A percentile compares a stretch with the other conserved stretches of the same genome.
phyloP scores from a whole-genome alignment of 2,329 filamentous ascomycete genomes.

The Fusarium euwallaceae region DNA sequence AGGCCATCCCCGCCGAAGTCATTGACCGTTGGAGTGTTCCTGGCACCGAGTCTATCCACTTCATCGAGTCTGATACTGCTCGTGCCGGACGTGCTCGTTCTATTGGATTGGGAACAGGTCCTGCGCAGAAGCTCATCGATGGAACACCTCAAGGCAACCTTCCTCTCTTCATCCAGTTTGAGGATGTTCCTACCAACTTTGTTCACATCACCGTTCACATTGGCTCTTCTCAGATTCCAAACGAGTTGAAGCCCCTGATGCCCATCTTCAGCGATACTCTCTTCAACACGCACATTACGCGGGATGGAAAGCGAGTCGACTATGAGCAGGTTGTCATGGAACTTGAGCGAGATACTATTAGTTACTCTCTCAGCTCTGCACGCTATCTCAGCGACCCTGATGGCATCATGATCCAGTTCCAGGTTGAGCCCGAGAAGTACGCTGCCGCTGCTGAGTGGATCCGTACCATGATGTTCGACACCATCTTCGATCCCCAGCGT shows the following conservation, averaged over 20 bases:
- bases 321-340: slow-evolving; percentile 95
- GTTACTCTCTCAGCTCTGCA: slow-evolving; percentile 80
- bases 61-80: slow-evolving; percentile 89
- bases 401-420: slow-evolving; percentile 83
- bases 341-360: slow-evolving; percentile 91
- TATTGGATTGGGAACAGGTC: slow-evolving; percentile 75
- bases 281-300: slow-evolving; percentile 89
- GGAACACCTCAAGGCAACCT: slow-evolving; percentile 69
- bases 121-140: slow-evolving; percentile 83
- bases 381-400: slow-evolving; percentile 81
- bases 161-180: slow-evolving; percentile 96
- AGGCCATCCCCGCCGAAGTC: slow-evolving; percentile 84
- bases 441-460: slow-evolving; percentile 85
- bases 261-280: slow-evolving; percentile 91
- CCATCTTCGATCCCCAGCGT: slow-evolving; percentile 82
- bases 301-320: slow-evolving; percentile 80
- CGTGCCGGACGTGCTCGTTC: slow-evolving; percentile 82
- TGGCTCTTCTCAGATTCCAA: slow-evolving; percentile 81
- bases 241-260: slow-evolving; percentile 87
- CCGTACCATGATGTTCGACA: slow-evolving; percentile 86
- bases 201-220: slow-evolving; percentile 86
- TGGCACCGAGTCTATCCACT: slow-evolving; percentile 90
- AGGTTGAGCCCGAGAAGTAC: slow-evolving; percentile 91
- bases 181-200: slow-evolving; percentile 94
- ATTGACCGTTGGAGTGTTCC: slow-evolving; percentile 87